Evolutionary conservation across 2,329 filamentous ascomycete genomes (phyloP).

Genomic region (Fusarium veterinarium): DNA sequence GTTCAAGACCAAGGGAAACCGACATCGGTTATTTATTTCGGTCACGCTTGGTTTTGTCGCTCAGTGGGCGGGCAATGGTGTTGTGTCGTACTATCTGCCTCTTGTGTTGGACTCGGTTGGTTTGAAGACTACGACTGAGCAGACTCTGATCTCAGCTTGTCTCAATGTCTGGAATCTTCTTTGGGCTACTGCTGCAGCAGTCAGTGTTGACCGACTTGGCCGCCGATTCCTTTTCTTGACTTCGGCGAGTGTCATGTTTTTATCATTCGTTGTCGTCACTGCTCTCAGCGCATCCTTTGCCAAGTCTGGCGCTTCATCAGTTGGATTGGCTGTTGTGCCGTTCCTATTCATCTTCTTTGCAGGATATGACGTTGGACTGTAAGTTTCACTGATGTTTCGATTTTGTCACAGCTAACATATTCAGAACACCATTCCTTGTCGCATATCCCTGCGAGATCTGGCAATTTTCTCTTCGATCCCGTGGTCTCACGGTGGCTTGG

Average conservation of each 20-base stretch:
- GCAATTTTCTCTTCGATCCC: slow-evolving; percentile 3
- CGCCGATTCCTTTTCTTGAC: background rate
- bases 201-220: background rate
- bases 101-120: background rate
- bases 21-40: background rate
- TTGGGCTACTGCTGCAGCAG: slow-evolving; percentile 1
- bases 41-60: background rate
- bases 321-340: background rate
- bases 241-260: background rate
- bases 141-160: background rate
- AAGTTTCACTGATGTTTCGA: background rate
- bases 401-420: background rate
- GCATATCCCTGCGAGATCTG: slow-evolving; percentile 11
- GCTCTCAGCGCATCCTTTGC: background rate
- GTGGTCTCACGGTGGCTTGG: background rate
- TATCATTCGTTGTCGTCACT: slow-evolving; percentile 1
- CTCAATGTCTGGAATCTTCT: slow-evolving; percentile 8
- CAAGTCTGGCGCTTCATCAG: background rate
- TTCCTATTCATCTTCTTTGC: slow-evolving; percentile 5
- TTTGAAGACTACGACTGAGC: background rate
- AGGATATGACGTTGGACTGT: slow-evolving; percentile 8
- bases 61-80: slow-evolving; percentile 9
- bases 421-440: background rate
- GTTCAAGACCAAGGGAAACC: slow-evolving; percentile 6
- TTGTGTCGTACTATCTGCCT: slow-evolving; percentile 12